phyloP scores from a whole-genome alignment of 768 basidiomycete species.

The Cystobasidium tubakii region DNA sequence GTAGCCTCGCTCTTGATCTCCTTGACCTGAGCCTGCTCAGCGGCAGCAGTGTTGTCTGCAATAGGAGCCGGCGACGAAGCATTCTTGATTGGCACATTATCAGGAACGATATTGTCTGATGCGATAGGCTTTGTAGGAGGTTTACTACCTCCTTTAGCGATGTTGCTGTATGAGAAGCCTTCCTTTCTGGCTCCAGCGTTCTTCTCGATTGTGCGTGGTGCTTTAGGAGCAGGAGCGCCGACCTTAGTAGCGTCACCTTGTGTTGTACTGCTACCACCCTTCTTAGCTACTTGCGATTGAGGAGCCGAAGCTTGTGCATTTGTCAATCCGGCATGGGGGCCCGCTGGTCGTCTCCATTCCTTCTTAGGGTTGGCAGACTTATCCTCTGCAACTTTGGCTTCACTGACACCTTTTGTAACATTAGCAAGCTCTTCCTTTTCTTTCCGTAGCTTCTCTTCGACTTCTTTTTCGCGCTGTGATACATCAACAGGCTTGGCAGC shows the following conservation, averaged over 20 bases:
- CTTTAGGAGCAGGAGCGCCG: slow-evolving; percentile 2
- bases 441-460: slow-evolving; percentile 53
- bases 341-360: slow-evolving; percentile 28
- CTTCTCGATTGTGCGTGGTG: slow-evolving; percentile 6
- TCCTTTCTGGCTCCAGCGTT: slow-evolving; percentile 25
- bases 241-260: slow-evolving; percentile 11
- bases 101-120: slow-evolving; percentile 12
- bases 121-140: not conserved
- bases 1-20: not conserved
- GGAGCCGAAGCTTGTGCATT: slow-evolving; percentile 16
- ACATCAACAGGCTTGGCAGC: slow-evolving; percentile 84
- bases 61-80: not conserved
- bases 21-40: not conserved
- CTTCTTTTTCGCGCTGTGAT: slow-evolving; percentile 64
- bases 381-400: slow-evolving; percentile 30
- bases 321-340: slow-evolving; percentile 25
- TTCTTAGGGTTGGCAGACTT: slow-evolving; percentile 28
- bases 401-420: not conserved
- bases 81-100: slow-evolving; percentile 18
- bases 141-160: slow-evolving; percentile 5
- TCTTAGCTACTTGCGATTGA: slow-evolving; percentile 9
- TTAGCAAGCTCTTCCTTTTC: not conserved
- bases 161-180: slow-evolving; percentile 34
- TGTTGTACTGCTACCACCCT: slow-evolving; percentile 7
- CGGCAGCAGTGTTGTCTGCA: not conserved